Evolutionary conservation across 1,284 basidiomycete species (phyloP).

Genomic region (Sanguinoderma infundibulare): DNA sequence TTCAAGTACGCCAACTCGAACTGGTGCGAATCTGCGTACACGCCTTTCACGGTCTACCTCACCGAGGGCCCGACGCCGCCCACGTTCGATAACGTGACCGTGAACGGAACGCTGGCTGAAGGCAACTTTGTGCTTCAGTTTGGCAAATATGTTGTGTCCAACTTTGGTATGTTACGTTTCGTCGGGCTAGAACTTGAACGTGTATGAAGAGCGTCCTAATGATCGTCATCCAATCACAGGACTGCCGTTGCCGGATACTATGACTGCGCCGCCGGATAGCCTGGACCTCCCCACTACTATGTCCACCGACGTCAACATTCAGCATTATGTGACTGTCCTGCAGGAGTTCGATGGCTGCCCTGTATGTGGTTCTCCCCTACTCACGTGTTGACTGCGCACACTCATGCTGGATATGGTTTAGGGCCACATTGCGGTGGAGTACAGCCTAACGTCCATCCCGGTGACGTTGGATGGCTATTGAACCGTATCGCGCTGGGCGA

Average conservation of each 20-base stretch:
- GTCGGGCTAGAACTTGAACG: not conserved
- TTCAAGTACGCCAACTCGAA: constrained; percentile 25
- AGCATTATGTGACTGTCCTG: constrained; percentile 15
- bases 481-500: not conserved
- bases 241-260: constrained; percentile 11
- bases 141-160: constrained; percentile 26
- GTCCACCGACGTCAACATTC: not conserved
- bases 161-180: constrained; percentile 25
- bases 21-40: constrained; percentile 29
- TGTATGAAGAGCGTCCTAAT: not conserved
- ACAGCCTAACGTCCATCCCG: constrained; percentile 20
- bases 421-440: constrained; percentile 21
- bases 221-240: constrained; percentile 8
- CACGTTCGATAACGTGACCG: constrained; percentile 19
- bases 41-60: constrained; percentile 29
- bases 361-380: constrained; percentile 6
- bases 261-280: constrained; percentile 8
- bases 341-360: constrained; percentile 21
- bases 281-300: constrained; percentile 11
- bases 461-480: constrained; percentile 2
- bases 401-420: not conserved
- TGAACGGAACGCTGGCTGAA: constrained; percentile 23
- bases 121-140: constrained; percentile 25
- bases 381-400: not conserved
- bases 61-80: constrained; percentile 20